phyloP scores from a whole-genome alignment of 2,329 filamentous ascomycete genomes.

The Fusarium nurragi region DNA sequence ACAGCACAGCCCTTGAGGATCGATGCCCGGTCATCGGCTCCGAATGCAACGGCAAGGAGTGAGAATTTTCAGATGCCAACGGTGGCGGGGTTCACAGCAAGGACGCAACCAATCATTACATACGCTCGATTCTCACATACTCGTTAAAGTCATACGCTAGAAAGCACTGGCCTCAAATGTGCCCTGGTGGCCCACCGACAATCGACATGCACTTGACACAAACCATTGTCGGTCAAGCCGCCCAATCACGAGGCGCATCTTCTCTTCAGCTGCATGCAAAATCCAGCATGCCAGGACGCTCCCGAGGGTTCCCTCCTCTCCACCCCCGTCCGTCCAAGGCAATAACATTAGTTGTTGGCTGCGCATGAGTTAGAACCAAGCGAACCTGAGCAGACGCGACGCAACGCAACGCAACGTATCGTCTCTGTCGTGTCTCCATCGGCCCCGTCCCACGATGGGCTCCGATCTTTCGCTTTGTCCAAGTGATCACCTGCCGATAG shows the following conservation, averaged over 20 bases:
- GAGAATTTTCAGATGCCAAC: constrained; percentile 38
- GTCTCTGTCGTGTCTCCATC: constrained; percentile 3
- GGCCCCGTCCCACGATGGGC: constrained; percentile 18
- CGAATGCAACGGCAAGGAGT: constrained; percentile 18
- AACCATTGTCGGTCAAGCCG: constrained; percentile 22
- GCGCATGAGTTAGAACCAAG: not conserved
- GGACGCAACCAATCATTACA: constrained; percentile 32
- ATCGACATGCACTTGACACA: constrained; percentile 33
- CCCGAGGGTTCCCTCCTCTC: constrained; percentile 17
- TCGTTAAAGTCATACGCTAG: constrained; percentile 40
- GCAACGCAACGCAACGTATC: not conserved
- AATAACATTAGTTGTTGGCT: too few relatives aligned
- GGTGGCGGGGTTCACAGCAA: constrained; percentile 26
- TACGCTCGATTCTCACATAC: constrained; percentile 5
- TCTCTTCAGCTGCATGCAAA: constrained; percentile 37
- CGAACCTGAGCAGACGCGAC: not conserved
- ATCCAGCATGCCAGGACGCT: constrained; percentile 23
- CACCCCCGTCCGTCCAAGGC: not conserved
- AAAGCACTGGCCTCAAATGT: constrained; percentile 14
- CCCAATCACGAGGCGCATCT: constrained; percentile 35
- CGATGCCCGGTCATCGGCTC: constrained; percentile 40
- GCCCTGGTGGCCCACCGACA: constrained; percentile 33
- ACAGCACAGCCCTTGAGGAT: constrained; percentile 4
- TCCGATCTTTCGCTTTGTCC: constrained; percentile 22
- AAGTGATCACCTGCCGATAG: constrained; percentile 35